phyloP scores from a whole-genome alignment of 495 filamentous ascomycete genomes.

The Cryomyces antarcticus region DNA sequence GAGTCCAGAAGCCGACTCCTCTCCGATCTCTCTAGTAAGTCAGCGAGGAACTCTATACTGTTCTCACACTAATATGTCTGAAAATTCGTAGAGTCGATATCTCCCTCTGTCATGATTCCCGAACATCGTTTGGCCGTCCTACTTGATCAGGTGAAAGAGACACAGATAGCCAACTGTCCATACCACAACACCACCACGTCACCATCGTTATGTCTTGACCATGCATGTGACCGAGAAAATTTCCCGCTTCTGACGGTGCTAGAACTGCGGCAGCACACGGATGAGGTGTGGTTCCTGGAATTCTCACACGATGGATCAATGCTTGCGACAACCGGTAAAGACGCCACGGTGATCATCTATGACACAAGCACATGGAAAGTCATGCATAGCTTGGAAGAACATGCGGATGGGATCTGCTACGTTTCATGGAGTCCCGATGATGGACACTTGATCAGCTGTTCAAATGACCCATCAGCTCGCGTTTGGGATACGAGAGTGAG shows the following conservation, averaged over 20 bases:
- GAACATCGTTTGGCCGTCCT: slow-evolving; percentile 75
- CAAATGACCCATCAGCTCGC: slow-evolving; percentile 48
- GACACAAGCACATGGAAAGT: slow-evolving; percentile 49
- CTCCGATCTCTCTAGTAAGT: slow-evolving; percentile 65
- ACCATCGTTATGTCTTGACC: slow-evolving; percentile 77
- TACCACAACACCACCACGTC: slow-evolving; percentile 70
- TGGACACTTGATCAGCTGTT: slow-evolving; percentile 62
- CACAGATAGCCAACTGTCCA: slow-evolving; percentile 62
- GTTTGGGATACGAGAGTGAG: slow-evolving; percentile 65
- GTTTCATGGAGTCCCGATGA: slow-evolving; percentile 87
- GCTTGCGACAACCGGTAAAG: slow-evolving; percentile 63
- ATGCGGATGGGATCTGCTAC: slow-evolving; percentile 47
- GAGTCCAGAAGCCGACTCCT: slow-evolving; percentile 57
- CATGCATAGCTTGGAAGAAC: slow-evolving; percentile 41
- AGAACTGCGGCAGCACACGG: slow-evolving; percentile 52
- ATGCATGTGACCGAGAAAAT: slow-evolving; percentile 56
- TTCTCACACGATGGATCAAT: slow-evolving; percentile 81
- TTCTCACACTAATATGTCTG: background rate
- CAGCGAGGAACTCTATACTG: background rate
- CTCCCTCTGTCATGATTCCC: slow-evolving; percentile 95
- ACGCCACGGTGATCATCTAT: slow-evolving; percentile 60
- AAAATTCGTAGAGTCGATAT: slow-evolving; percentile 49
- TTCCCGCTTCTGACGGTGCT: slow-evolving; percentile 51
- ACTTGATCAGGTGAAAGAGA: slow-evolving; percentile 61
- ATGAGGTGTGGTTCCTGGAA: slow-evolving; percentile 76